Evolutionary conservation across 2,329 filamentous ascomycete species (phyloP), one percentile per base, ranked within the genome.

Genomic region (Verticillium nubilum): DNA sequence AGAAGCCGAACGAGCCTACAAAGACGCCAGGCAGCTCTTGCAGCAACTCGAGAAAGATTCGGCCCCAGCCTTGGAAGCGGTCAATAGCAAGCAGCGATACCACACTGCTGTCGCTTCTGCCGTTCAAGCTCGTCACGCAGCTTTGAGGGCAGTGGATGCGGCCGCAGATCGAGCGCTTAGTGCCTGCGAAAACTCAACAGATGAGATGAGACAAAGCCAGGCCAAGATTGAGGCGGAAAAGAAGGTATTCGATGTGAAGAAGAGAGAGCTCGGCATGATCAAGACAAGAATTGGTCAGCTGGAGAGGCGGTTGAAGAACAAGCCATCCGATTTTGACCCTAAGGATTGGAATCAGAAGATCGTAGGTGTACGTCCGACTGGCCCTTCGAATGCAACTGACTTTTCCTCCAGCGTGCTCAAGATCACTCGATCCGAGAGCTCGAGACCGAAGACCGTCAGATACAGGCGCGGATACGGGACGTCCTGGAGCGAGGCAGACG

Each of bases 11-110:
- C 77, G 85, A 6, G 95, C 85, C 67, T 84, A 79, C 64, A 81
- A 81, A 58, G 73, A 73, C 0, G 85, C 89, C 0, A 75, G 82
- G 59, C 72, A 71, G 26, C 85, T 88, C 47, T 73, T 92, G 5
- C 76, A 78, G 47, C 75, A 80, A 6, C 77, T 97, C 3, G 78
- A 91, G 67, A 70, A 78, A 2, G 77, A 79, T 27, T 77, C 74
- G 19, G 86, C 85, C 7, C 95, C 95, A 5, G 85, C 87, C 0
- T 72, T 96, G 54, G 74, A 83, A 65, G 87, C 87, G 1, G 84
- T 92, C 52, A 86, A 87, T 59, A 75, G 77, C 4, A 97, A 96
- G 70, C 75, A 90, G 63, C 73, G 75, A 1, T 97, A 98, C 67
- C 75, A 76, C 6, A 68, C 76, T 3, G 74, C 81, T 56, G 77